Evolutionary conservation across 768 basidiomycete species (phyloP).

Genomic region (Collybia sordida): DNA sequence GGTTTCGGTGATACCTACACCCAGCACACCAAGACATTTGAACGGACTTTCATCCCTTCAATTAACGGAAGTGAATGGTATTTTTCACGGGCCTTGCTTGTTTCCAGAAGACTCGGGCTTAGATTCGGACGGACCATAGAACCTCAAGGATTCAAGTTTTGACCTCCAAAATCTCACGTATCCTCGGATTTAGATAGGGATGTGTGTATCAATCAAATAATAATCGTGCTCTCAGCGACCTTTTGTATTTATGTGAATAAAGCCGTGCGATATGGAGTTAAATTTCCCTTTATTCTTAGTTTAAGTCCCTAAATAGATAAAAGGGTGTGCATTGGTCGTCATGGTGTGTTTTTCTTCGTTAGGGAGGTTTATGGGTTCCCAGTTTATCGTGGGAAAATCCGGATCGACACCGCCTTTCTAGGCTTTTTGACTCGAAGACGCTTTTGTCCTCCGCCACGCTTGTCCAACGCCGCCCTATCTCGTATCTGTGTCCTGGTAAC

Average conservation of each 20-base stretch:
- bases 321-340: background rate
- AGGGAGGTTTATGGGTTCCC: slow-evolving; percentile 4
- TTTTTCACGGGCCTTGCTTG: slow-evolving; percentile 32
- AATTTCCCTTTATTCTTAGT: too few relatives aligned
- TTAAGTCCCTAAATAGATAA: too few relatives aligned
- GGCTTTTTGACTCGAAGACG: slow-evolving; percentile 33
- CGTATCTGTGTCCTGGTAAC: slow-evolving; percentile 2
- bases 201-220: too few relatives aligned
- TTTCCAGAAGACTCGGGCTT: slow-evolving; percentile 21
- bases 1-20: too few relatives aligned
- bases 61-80: slow-evolving; percentile 27
- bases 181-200: too few relatives aligned
- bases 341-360: background rate
- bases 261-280: too few relatives aligned
- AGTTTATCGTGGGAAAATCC: slow-evolving; percentile 23
- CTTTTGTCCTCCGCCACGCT: slow-evolving; percentile 19
- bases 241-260: too few relatives aligned
- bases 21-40: too few relatives aligned
- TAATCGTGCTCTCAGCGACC: too few relatives aligned
- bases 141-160: too few relatives aligned
- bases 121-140: slow-evolving; percentile 3
- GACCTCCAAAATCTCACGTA: too few relatives aligned
- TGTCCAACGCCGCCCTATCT: slow-evolving; percentile 3
- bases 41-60: background rate
- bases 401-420: slow-evolving; percentile 28